Evolutionary conservation across 495 filamentous ascomycete species (phyloP).

Genomic region (Corynascus novoguineensis): DNA sequence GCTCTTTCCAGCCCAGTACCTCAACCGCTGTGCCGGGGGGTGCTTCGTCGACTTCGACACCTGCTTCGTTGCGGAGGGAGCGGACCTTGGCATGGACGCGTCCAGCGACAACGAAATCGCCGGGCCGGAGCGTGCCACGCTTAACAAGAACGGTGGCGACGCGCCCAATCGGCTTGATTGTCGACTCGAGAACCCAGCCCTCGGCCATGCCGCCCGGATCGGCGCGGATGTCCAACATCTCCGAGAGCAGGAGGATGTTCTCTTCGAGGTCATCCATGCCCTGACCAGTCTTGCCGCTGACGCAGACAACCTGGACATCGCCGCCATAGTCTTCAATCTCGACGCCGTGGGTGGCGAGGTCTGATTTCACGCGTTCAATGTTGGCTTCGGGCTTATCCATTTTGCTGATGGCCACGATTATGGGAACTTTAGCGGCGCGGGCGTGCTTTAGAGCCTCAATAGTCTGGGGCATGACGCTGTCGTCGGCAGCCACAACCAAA

Average conservation of each 20-base stretch:
- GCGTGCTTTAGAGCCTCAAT: slow-evolving; percentile 96
- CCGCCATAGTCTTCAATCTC: slow-evolving; percentile 95
- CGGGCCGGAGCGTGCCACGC: slow-evolving; percentile 73
- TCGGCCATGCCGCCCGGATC: slow-evolving; percentile 72
- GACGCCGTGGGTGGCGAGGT: slow-evolving; percentile 77
- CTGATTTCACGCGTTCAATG: slow-evolving; percentile 75
- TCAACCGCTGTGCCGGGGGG: slow-evolving; percentile 86
- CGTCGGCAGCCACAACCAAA: slow-evolving; percentile 93
- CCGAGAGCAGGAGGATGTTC: slow-evolving; percentile 72
- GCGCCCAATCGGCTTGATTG: slow-evolving; percentile 77
- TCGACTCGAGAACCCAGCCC: slow-evolving; percentile 93
- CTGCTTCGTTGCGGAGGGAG: slow-evolving; percentile 78
- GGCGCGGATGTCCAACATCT: slow-evolving; percentile 84
- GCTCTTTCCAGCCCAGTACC: slow-evolving; percentile 89
- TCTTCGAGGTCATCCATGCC: slow-evolving; percentile 93
- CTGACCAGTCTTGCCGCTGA: slow-evolving; percentile 88
- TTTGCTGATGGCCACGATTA: slow-evolving; percentile 98
- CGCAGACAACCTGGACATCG: slow-evolving; percentile 83
- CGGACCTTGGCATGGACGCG: slow-evolving; percentile 78
- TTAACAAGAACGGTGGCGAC: slow-evolving; percentile 86
- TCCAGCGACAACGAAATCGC: slow-evolving; percentile 85
- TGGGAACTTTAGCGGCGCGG: slow-evolving; percentile 80
- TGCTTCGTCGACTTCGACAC: slow-evolving; percentile 63
- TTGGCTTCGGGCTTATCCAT: slow-evolving; percentile 81
- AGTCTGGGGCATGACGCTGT: slow-evolving; percentile 96